A percentile compares a stretch with the other conserved stretches of the same genome.
phyloP scores from a whole-genome alignment of 306 rosid species.

The Castanea mollissima region DNA sequence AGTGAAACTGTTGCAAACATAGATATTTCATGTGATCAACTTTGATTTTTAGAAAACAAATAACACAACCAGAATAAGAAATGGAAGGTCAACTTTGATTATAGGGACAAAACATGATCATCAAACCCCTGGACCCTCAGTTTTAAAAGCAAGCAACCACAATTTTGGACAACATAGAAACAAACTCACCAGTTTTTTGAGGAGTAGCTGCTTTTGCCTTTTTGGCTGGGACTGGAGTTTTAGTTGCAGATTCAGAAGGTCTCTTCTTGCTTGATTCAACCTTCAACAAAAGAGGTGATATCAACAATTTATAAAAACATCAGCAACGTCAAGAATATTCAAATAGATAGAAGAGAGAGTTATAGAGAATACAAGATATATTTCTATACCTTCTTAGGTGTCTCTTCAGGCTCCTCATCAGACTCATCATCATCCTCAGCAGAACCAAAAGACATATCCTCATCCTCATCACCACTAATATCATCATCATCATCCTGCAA shows the following conservation, averaged over 20 bases:
- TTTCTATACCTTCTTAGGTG: slow-evolving; percentile 60
- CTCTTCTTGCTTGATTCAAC: slow-evolving; percentile 61
- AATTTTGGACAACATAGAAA: neutral
- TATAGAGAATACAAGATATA: neutral
- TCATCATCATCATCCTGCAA: slow-evolving; percentile 45
- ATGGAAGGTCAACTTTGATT: too few species aligned
- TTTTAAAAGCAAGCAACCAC: too few species aligned
- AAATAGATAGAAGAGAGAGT: neutral
- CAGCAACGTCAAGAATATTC: neutral
- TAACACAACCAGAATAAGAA: too few species aligned
- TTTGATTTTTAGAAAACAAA: too few species aligned
- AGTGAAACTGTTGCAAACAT: too few species aligned
- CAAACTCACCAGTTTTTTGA: slow-evolving; percentile 62
- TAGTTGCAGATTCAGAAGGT: slow-evolving; percentile 49
- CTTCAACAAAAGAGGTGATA: slow-evolving; percentile 21
- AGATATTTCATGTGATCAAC: too few species aligned
- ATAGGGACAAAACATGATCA: too few species aligned
- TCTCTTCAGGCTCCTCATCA: slow-evolving; percentile 43
- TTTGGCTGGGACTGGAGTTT: slow-evolving; percentile 64
- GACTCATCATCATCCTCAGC: slow-evolving; percentile 54
- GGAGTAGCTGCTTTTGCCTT: slow-evolving; percentile 65
- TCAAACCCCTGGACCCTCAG: too few species aligned
- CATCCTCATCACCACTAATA: slow-evolving; percentile 43
- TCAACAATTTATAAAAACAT: neutral
- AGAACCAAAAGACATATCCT: slow-evolving; percentile 27